These are phyloP conservation scores for Candida tropicalis DNA, from an alignment of 1,139 yeast genomes.

Conservation along the genomic window DNA sequence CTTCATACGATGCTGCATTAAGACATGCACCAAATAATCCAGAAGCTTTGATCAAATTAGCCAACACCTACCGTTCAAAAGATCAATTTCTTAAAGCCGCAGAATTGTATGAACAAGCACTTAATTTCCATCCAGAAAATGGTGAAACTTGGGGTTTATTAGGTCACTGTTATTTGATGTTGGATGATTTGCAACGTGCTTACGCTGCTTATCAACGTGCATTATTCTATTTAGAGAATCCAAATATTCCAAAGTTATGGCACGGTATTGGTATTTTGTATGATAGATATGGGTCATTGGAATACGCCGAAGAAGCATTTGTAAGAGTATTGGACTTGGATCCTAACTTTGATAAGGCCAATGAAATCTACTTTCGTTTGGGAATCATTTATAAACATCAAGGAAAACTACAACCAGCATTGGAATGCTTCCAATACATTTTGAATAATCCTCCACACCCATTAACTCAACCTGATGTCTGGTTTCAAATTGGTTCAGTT, in stretches of 20 bases:
- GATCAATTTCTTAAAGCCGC: conserved; percentile 94
- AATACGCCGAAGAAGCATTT: conserved; percentile 97
- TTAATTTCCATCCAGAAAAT: conserved; percentile 79
- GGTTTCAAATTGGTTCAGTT: conserved; percentile 98
- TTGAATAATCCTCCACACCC: conserved; percentile 93
- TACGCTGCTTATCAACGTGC: conserved; percentile 98
- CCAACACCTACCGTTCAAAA: conserved; percentile 83
- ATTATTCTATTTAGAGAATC: conserved; percentile 83
- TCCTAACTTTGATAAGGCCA: conserved; percentile 93
- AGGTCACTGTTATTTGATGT: conserved; percentile 96
- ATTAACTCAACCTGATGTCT: conserved; percentile 92
- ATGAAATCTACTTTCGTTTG: conserved; percentile 91
- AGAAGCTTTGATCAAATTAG: conserved; percentile 81
- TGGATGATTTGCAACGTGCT: conserved; percentile 93
- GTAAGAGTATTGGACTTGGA: conserved; percentile 94
- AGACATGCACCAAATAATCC: conserved; percentile 86
- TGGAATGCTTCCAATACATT: conserved; percentile 93
- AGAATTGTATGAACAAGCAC: conserved; percentile 85
- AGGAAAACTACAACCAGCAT: conserved; percentile 79
- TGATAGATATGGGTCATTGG: conserved; percentile 93
- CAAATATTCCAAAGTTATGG: conserved; percentile 96
- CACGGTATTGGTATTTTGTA: conserved; percentile 96
- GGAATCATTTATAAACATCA: conserved; percentile 98
- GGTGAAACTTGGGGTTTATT: conserved; percentile 98
- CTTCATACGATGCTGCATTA: conserved; percentile 88